A percentile compares a stretch with the other conserved stretches of the same genome.
phyloP scores from a whole-genome alignment of 2,329 filamentous ascomycete species.

The Tolypocladium cylindrosporum region DNA sequence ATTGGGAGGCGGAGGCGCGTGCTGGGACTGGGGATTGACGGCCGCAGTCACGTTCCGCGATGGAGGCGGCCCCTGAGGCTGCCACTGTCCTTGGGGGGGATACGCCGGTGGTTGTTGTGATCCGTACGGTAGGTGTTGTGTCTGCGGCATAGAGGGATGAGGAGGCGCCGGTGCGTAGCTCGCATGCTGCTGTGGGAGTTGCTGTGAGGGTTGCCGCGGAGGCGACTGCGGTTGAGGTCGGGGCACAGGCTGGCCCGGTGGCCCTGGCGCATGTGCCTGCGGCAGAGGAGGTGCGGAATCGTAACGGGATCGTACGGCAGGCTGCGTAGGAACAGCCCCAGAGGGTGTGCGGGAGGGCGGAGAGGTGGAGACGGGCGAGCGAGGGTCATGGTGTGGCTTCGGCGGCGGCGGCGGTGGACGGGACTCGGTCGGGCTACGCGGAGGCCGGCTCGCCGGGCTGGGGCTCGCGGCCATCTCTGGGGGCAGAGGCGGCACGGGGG shows the following conservation, averaged over 20 bases:
- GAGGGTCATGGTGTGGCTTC: conserved; percentile 19
- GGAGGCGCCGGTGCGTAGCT: neutral
- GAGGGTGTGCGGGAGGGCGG: conserved; percentile 15
- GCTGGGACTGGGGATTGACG: conserved; percentile 5
- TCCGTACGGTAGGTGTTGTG: conserved; percentile 1
- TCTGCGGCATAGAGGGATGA: conserved; percentile 4
- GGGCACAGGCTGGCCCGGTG: conserved; percentile 6
- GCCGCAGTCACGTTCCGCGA: conserved; percentile 1
- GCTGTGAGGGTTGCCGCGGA: conserved; percentile 6
- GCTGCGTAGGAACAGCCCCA: conserved; percentile 5
- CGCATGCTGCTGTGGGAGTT: conserved; percentile 4
- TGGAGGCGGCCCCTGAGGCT: conserved; percentile 8
- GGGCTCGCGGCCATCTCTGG: conserved; percentile 45
- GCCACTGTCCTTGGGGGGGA: conserved; percentile 12
- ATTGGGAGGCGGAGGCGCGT: conserved; percentile 34
- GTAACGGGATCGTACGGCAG: conserved; percentile 27
- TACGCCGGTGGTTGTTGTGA: conserved; percentile 4
- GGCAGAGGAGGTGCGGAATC: conserved; percentile 38
- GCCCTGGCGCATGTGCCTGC: conserved; percentile 10
- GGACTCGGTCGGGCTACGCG: conserved; percentile 17
- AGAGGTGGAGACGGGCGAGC: conserved; percentile 13
- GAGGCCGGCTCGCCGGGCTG: conserved; percentile 24
- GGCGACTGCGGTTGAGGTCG: conserved; percentile 7
- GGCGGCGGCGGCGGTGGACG: conserved; percentile 44
- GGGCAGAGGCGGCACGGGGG: conserved; percentile 63